Evolutionary conservation across 495 filamentous ascomycete species (phyloP).

Genomic region (Geoglossum glabrum): DNA sequence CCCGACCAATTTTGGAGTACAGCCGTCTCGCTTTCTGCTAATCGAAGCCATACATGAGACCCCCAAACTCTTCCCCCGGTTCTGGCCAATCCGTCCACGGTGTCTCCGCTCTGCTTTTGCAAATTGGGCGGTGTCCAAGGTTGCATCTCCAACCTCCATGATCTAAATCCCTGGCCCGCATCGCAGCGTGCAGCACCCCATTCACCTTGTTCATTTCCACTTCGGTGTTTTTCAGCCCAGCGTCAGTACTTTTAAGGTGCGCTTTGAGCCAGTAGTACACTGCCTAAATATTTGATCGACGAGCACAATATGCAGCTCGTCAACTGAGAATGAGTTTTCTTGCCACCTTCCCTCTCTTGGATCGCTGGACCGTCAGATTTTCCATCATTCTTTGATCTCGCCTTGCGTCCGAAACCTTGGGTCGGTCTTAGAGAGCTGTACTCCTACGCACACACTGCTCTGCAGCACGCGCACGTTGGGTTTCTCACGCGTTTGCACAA

Average conservation of each 20-base stretch:
- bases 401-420: neutral
- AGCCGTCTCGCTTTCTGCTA: conserved; percentile 1
- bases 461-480: neutral
- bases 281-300: neutral
- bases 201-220: conserved; percentile 1
- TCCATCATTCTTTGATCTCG: too few species aligned
- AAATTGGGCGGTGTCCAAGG: conserved; percentile 1
- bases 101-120: neutral
- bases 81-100: neutral
- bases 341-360: neutral
- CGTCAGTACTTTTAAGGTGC: neutral
- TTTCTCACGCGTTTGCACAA: neutral
- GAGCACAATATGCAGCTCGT: neutral
- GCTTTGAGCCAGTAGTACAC: neutral
- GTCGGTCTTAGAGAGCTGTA: neutral
- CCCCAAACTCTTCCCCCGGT: neutral
- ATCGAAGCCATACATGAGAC: conserved; percentile 3
- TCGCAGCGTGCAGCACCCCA: neutral
- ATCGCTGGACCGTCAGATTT: too few species aligned
- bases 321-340: neutral
- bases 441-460: neutral
- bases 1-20: conserved; percentile 3
- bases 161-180: neutral
- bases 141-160: neutral
- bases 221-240: neutral